Evolutionary conservation across 768 basidiomycete species (phyloP).

Genomic region (Psilocybe cubensis): DNA sequence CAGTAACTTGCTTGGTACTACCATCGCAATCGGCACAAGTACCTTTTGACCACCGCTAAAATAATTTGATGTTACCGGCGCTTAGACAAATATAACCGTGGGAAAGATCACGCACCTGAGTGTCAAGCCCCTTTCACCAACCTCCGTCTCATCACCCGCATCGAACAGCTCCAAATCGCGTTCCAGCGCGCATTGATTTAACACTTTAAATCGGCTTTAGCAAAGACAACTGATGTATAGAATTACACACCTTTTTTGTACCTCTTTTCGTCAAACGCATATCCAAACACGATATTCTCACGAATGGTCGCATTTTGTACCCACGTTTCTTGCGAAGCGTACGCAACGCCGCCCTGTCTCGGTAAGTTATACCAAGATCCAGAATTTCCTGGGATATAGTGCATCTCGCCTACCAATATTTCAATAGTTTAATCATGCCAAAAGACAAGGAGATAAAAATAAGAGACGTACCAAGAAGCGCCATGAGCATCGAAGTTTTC

Average conservation of each 20-base stretch:
- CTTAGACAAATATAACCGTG: neutral
- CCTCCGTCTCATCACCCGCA: constrained; percentile 69
- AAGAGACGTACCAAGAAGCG: constrained; percentile 1
- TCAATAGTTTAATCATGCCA: neutral
- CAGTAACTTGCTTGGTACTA: constrained; percentile 18
- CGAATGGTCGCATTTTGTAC: constrained; percentile 11
- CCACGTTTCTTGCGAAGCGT: constrained; percentile 13
- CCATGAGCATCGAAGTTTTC: constrained; percentile 12
- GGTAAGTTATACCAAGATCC: constrained; percentile 14
- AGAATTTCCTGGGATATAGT: neutral
- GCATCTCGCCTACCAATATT: constrained; percentile 8
- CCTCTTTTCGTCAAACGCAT: constrained; percentile 7
- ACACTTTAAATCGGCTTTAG: constrained; percentile 35
- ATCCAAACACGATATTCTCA: constrained; percentile 8
- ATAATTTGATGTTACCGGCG: neutral
- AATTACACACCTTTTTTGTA: constrained; percentile 6
- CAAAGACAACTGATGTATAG: no score
- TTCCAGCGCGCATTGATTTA: constrained; percentile 77
- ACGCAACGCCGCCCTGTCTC: constrained; percentile 9
- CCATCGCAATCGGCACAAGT: constrained; percentile 26
- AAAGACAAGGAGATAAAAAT: no score
- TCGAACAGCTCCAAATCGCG: constrained; percentile 70
- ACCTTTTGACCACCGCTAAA: constrained; percentile 45
- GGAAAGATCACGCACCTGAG: constrained; percentile 26
- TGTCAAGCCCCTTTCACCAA: constrained; percentile 71